Evolutionary conservation across 2,329 filamentous ascomycete species (phyloP), one percentile per base, ranked within the genome.

Genomic region (Ophiocordyceps sinensis): DNA sequence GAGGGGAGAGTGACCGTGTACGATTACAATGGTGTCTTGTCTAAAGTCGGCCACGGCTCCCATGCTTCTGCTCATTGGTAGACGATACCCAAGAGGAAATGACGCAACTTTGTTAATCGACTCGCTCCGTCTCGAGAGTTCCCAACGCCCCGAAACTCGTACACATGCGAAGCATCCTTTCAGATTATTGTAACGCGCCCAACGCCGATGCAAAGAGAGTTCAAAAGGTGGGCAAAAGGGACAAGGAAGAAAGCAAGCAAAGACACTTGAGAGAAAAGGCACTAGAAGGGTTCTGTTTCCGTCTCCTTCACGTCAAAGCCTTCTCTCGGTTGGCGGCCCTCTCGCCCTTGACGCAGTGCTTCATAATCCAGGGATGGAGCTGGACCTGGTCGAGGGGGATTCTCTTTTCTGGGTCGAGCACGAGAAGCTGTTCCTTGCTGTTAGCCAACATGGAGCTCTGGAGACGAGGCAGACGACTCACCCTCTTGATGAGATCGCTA

Each of bases 311-410:
- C 5, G 19, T 50, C 21, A 44, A 45, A 28, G 40, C 44, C 57
- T 64, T 70, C 50, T 75, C 74, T 44, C 66, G 67, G 55, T 67
- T 71, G 31, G 64, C 51, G 6, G 66, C 67, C 41, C 69, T 62
- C 55, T 74, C 70, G n/a, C 71, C 70, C 62, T 75, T 77, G 48
- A 82, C 72, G 60, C 89, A 96, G 62, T 96, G 85, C 70, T 95
- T 96, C 51, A 95, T 60, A 53, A 98, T 94, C 91, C 91, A 98
- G 15, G 91, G 89, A 60, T 96, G 91, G 40, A 73, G 72, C 60
- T 89, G 81, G 31, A 96, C 82, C 44, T 94, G 81, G 14, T 94
- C 87, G 11, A 98, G 75, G 4, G 87, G 76, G 51, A 98, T 84
- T 49, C 91, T 74, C 70, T 94, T 94, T 55, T 94, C 86, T 0